Base-by-base conservation (phyloP, 371 early-diverging fungal genomes). In the Mortierella sp. region DNA sequence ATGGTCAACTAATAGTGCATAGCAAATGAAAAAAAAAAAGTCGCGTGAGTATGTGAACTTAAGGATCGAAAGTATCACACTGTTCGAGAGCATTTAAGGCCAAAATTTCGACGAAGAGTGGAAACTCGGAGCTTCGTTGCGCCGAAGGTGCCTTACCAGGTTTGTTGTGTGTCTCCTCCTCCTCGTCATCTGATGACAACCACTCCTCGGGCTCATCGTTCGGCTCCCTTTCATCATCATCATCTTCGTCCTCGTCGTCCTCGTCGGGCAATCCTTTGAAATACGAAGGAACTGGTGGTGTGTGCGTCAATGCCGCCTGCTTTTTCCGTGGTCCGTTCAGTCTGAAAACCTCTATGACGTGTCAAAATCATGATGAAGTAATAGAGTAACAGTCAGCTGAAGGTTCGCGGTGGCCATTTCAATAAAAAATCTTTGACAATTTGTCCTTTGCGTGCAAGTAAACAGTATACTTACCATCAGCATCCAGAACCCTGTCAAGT, bases 401-500 rank as follows among this genome's bases (percentile, higher is more conserved):
- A n/a, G n/a, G n/a, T n/a, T n/a, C n/a, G n/a, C n/a, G n/a, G n/a
- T n/a, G n/a, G n/a, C n/a, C n/a, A n/a, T n/a, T n/a, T n/a, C n/a
- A n/a, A n/a, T n/a, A n/a, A n/a, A n/a, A n/a, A 61, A 40, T 52
- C 44, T 19, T 76, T 3, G 31, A 65, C 31, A 7, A 41, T 45
- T 44, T 16, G 68, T 41, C 34, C 19, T 55, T 50, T 63, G 47
- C 8, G 64, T n/a, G n/a, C n/a, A n/a, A n/a, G 26, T 50, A 52
- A 24, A 40, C 6, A 22, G 7, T 26, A 48, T 7, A 7, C 19
- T 64, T 75, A 77, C 78, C 82, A 44, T 73, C 76, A 11, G 75
- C 50, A 47, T 74, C 75, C 53, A 94, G 81, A 45, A 94, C 88
- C 70, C 94, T 90, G 72, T 98, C 98, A 0, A 89, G 92, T 29